Evolutionary conservation across 306 rosid genomes (phyloP), one percentile per base, ranked within the genome.

Genomic region (Senna tora): DNA sequence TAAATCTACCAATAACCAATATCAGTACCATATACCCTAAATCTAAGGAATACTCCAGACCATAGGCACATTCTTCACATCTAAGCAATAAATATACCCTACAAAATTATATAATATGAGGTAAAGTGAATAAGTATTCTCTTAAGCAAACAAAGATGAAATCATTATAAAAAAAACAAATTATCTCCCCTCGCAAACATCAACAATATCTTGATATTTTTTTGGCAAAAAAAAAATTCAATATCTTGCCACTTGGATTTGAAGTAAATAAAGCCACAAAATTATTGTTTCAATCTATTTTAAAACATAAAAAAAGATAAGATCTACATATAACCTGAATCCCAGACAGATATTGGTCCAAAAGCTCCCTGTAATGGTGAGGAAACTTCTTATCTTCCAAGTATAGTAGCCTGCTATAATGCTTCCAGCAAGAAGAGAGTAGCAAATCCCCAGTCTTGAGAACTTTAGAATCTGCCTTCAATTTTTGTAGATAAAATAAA

Each of bases 371-470:
- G 85, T 89, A 85, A 36, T 47, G 82, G 69, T 78, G 86, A 47
- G 87, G 74, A 70, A 86, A 84, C 46, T 74, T 89, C 38, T 47
- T 86, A 77, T 89, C 96, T 84, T 93, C 96, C 88, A 93, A 81
- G 78, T 77, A 80, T 59, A 93, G 80, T 53, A 93, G 87, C 80
- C 75, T 49, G 77, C 87, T 77, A 79, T 90, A 93, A 81, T 93
- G 98, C 87, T 91, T 93, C 98, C 98, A 93, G 87, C 98, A 93
- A 79, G 98, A 93, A 82, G 84, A 84, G 54, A 93, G 89, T 43
- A 93, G 83, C 85, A 87, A 67, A 49, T 82, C 84, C 76, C 92
- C 94, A 61, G 89, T 81, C 80, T 78, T 87, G 67, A 83, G 71
- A 77, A 82, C 82, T 80, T 81, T 83, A 66, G 83, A 78, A 67